Conservation (phyloP, 169 alveolate genomes). For the Pseudocohnilembus persalinus region DNA sequence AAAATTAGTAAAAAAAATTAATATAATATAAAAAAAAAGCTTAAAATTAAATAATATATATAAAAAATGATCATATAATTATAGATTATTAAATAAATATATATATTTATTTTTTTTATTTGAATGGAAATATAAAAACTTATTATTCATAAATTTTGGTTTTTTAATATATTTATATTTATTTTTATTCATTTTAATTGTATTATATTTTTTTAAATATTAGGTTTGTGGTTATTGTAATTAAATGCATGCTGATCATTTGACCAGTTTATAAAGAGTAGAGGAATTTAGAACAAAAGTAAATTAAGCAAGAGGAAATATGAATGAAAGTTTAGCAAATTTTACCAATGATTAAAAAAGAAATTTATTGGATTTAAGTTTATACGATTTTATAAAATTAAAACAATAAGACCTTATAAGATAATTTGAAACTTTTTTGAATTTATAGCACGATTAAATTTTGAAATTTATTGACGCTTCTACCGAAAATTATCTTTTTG, state of each 20-base stretch:
- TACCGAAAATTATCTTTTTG: conserved; percentile 26
- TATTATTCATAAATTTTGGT: neutral
- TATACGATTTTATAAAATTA: conserved; percentile 1
- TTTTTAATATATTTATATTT: too few species aligned
- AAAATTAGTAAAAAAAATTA: neutral
- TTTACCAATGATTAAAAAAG: conserved; percentile 7
- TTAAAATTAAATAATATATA: too few species aligned
- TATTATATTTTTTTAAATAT: too few species aligned
- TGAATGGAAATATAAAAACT: too few species aligned
- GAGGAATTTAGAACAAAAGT: conserved; percentile 2
- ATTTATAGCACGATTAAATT: neutral
- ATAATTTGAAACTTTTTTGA: conserved; percentile 13
- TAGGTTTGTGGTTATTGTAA: conserved; percentile 25
- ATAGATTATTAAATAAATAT: too few species aligned
- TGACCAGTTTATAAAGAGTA: neutral
- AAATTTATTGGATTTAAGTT: neutral
- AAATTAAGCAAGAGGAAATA: conserved; percentile 1
- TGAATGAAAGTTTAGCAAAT: conserved; percentile 11
- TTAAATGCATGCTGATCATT: conserved; percentile 6
- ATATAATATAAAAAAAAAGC: too few species aligned
- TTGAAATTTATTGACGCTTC: conserved; percentile 17
- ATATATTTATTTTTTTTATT: too few species aligned
- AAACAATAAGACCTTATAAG: conserved; percentile 7
- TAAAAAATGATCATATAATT: too few species aligned
- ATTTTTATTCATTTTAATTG: too few species aligned